Evolutionary conservation across 2,329 filamentous ascomycete species (phyloP).

Genomic region (Hymenotorrendiella dingleyae): DNA sequence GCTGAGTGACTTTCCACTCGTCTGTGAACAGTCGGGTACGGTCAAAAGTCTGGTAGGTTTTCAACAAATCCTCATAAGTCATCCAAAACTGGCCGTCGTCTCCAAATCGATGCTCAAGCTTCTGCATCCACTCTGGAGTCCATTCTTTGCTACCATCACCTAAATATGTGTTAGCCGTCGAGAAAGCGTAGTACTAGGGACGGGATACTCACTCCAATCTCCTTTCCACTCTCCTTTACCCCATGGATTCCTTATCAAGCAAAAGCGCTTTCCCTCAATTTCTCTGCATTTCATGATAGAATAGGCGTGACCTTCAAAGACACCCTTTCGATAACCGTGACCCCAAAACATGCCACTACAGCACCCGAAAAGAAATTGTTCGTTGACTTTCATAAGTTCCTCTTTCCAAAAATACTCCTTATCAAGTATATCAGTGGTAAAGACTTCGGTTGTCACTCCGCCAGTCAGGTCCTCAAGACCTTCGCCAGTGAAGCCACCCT

Average conservation of each 20-base stretch:
- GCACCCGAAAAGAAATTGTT: conserved; percentile 71
- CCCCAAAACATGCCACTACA: conserved; percentile 34
- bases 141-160: conserved; percentile 55
- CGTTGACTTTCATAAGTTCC: conserved; percentile 72
- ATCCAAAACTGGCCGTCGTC: conserved; percentile 61
- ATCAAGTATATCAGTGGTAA: conserved; percentile 67
- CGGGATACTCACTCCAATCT: conserved; percentile 36
- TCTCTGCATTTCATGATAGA: conserved; percentile 47
- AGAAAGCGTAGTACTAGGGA: no score
- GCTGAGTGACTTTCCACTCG: conserved; percentile 53
- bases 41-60: conserved; percentile 54
- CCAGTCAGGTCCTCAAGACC: conserved; percentile 57
- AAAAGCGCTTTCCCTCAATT: conserved; percentile 47
- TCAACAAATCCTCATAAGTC: conserved; percentile 54
- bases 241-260: conserved; percentile 51
- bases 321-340: conserved; percentile 42
- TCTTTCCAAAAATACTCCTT: conserved; percentile 79
- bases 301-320: conserved; percentile 36
- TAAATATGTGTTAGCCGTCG: conserved; percentile 6
- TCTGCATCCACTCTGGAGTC: conserved; percentile 51
- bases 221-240: conserved; percentile 55
- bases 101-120: conserved; percentile 54
- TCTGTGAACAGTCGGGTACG: conserved; percentile 55
- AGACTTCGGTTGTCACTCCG: conserved; percentile 63
- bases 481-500: conserved; percentile 61